A percentile compares a stretch with the other conserved stretches of the same genome.
These are phyloP conservation scores for Musa beccarii DNA, from an alignment of 176 grass and related monocot genomes.

Conservation along the genomic window DNA sequence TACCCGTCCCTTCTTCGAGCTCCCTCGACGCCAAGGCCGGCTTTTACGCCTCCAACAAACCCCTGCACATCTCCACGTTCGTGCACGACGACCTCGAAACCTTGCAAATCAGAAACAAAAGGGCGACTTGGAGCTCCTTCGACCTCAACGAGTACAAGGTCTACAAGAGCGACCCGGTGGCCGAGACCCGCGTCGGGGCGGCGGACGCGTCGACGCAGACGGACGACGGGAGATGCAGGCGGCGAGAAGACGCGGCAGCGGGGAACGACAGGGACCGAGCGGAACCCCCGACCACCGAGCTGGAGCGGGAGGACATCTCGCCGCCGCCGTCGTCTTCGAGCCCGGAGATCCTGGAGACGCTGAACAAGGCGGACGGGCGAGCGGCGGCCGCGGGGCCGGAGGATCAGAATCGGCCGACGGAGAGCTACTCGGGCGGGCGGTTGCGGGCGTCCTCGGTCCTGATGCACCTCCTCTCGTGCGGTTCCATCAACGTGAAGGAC, in stretches of 20 bases:
- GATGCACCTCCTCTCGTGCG: constrained; percentile 81
- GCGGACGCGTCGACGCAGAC: constrained; percentile 58
- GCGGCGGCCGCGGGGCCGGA: neutral
- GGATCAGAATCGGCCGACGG: constrained; percentile 19
- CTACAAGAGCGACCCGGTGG: constrained; percentile 13
- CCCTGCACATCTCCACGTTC: constrained; percentile 2
- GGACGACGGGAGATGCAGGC: constrained; percentile 24
- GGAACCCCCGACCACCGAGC: constrained; percentile 22
- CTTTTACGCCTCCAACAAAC: constrained; percentile 14
- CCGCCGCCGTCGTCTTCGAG: constrained; percentile 71
- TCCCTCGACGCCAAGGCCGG: neutral
- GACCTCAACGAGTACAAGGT: constrained; percentile 60
- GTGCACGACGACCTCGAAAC: constrained; percentile 9
- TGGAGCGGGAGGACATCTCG: constrained; percentile 53
- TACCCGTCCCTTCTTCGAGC: neutral
- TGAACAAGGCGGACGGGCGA: constrained; percentile 35
- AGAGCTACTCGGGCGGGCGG: constrained; percentile 23
- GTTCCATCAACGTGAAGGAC: constrained; percentile 34
- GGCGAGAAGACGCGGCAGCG: neutral
- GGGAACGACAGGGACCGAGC: neutral
- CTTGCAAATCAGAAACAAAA: constrained; percentile 20
- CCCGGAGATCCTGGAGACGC: constrained; percentile 38
- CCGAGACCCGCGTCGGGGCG: constrained; percentile 1
- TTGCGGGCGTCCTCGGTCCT: constrained; percentile 56
- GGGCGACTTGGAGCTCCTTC: constrained; percentile 38